Percentiles rank a stretch among this genome's conserved stretches.
These are phyloP conservation scores for Phylloporus scabripes DNA, from an alignment of 768 basidiomycete species.

Conservation along the genomic window DNA sequence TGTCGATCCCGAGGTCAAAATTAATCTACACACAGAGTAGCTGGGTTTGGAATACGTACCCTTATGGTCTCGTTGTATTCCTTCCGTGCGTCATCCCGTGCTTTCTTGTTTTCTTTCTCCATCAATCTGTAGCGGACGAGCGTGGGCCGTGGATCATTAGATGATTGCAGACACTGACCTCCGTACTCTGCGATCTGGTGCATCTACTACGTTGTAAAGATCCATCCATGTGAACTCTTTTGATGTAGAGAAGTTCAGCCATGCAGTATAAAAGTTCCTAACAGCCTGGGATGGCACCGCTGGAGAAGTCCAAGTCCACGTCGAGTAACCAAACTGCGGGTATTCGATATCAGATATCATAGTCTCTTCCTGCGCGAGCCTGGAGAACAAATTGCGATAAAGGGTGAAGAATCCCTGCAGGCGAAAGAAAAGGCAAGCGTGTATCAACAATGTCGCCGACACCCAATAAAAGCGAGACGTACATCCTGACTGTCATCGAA, in stretches of 20 bases:
- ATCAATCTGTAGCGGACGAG: constrained; percentile 51
- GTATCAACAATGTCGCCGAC: background rate
- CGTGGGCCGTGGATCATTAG: background rate
- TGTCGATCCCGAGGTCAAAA: constrained; percentile 23
- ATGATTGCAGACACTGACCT: constrained; percentile 41
- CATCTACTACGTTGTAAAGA: constrained; percentile 76
- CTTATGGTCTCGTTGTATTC: constrained; percentile 92
- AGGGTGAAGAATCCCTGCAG: constrained; percentile 83
- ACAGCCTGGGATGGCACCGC: constrained; percentile 47
- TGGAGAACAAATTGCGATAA: constrained; percentile 80
- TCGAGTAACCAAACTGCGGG: constrained; percentile 78
- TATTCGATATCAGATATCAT: constrained; percentile 44
- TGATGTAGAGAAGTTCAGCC: constrained; percentile 79
- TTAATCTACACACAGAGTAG: background rate
- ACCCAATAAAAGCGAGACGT: constrained; percentile 19
- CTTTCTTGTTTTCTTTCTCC: constrained; percentile 95
- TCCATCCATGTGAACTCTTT: constrained; percentile 91
- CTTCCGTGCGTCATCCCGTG: constrained; percentile 75
- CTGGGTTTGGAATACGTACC: constrained; percentile 41
- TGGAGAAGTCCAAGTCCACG: constrained; percentile 62
- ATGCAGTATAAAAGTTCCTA: constrained; percentile 75
- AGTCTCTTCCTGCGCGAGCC: constrained; percentile 76
- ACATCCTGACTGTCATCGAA: constrained; percentile 63
- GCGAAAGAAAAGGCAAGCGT: background rate
- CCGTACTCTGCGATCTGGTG: constrained; percentile 79